These are phyloP conservation scores for Fusarium drepaniforme DNA, from an alignment of 2,329 filamentous ascomycete species.

Conservation along the genomic window DNA sequence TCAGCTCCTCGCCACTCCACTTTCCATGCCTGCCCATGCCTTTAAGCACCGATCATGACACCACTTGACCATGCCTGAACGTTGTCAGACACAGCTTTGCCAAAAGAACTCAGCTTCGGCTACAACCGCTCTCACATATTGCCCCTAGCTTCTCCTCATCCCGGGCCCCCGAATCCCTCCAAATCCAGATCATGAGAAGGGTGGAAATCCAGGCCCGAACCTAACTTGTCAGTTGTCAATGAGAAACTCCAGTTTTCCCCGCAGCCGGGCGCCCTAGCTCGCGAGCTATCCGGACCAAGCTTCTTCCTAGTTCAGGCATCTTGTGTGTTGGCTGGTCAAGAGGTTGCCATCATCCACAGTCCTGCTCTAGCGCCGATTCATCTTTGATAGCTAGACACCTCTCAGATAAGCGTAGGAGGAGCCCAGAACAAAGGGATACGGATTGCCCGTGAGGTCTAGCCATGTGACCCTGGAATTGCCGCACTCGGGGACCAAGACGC, in stretches of 20 bases:
- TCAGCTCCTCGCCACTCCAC: conserved; percentile 5
- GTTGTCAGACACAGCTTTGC: not conserved
- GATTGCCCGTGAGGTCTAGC: not conserved
- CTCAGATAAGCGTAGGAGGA: not conserved
- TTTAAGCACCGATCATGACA: conserved; percentile 20
- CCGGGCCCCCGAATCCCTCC: not conserved
- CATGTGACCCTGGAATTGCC: not conserved
- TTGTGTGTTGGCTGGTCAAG: not conserved
- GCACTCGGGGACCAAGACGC: not conserved
- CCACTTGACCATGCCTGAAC: not conserved
- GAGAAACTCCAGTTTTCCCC: conserved; percentile 1
- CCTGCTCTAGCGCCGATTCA: not conserved
- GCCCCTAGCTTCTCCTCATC: not conserved
- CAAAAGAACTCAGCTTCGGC: conserved; percentile 1
- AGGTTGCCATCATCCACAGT: conserved; percentile 1
- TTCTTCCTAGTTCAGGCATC: not conserved
- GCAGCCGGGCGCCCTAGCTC: conserved; percentile 1
- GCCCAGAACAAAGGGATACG: not conserved
- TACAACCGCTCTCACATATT: not conserved
- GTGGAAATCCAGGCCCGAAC: not conserved
- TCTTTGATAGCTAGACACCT: not conserved
- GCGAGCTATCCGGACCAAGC: not conserved
- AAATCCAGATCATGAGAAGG: conserved; percentile 17
- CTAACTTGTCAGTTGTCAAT: not conserved
- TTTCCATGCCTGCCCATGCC: not conserved